Evolutionary conservation across 345 rosid species (phyloP).

Genomic region (Anastatica hierochuntica): DNA sequence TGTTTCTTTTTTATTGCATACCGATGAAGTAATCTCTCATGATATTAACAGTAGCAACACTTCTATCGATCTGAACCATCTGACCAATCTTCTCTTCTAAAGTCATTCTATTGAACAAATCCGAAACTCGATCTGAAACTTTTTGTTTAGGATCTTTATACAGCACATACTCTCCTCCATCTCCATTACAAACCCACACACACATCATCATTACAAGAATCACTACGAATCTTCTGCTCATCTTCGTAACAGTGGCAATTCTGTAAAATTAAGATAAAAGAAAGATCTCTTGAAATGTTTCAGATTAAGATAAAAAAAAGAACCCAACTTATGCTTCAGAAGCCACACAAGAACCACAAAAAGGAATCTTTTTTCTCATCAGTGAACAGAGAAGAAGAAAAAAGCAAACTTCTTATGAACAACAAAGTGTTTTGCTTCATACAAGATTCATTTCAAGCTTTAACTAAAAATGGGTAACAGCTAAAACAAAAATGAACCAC

Average conservation of each 20-base stretch:
- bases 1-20: slow-evolving; percentile 8
- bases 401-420: too few species aligned
- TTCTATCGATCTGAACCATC: slow-evolving; percentile 49
- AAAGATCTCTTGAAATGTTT: neutral
- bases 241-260: slow-evolving; percentile 8
- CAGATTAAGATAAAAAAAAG: neutral
- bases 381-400: neutral
- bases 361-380: neutral
- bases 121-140: slow-evolving; percentile 31
- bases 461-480: too few species aligned
- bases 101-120: slow-evolving; percentile 40
- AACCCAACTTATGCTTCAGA: neutral
- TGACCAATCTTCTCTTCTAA: slow-evolving; percentile 54
- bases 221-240: slow-evolving; percentile 24
- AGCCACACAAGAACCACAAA: slow-evolving; percentile 8
- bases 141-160: slow-evolving; percentile 46
- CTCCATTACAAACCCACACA: slow-evolving; percentile 25
- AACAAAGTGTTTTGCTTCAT: too few species aligned
- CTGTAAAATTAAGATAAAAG: neutral
- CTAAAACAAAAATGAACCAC: neutral
- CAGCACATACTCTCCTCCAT: slow-evolving; percentile 31
- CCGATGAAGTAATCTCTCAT: slow-evolving; percentile 44
- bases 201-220: slow-evolving; percentile 24
- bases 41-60: slow-evolving; percentile 31
- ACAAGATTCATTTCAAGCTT: too few species aligned